These are phyloP conservation scores for Lactarius hengduanensis DNA, from an alignment of 768 basidiomycete species.

Conservation along the genomic window DNA sequence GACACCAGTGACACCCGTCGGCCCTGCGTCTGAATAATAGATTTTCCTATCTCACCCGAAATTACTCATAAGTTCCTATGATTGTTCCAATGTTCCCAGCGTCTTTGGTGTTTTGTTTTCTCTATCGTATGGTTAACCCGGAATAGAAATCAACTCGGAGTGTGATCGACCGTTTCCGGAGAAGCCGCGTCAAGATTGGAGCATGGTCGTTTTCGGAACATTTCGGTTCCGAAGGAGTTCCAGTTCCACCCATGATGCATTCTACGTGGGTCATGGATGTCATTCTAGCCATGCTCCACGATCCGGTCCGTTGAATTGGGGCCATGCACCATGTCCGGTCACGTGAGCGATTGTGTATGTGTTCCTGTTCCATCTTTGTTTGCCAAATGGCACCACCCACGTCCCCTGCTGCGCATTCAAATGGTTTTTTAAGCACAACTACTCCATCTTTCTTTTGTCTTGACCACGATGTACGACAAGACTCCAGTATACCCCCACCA, in stretches of 20 bases:
- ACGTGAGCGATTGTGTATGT: background rate
- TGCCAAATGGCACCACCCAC: background rate
- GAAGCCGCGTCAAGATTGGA: background rate
- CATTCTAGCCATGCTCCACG: background rate
- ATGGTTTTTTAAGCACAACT: background rate
- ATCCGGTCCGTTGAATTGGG: background rate
- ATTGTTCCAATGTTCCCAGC: background rate
- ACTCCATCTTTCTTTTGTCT: background rate
- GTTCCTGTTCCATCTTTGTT: too few species aligned
- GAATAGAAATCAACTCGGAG: too few species aligned
- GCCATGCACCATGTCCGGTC: background rate
- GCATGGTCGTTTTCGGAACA: background rate
- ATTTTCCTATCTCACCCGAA: background rate
- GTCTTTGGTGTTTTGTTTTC: too few species aligned
- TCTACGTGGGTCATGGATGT: background rate
- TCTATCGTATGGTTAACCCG: too few species aligned
- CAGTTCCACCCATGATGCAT: background rate
- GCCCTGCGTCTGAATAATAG: background rate
- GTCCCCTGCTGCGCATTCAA: background rate
- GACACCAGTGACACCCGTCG: too few species aligned
- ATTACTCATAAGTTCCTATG: background rate
- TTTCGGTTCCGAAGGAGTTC: background rate
- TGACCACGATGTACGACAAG: slow-evolving; percentile 31
- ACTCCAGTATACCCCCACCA: slow-evolving; percentile 43
- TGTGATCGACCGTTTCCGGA: background rate